phyloP scores from a whole-genome alignment of 2,329 filamentous ascomycete genomes.

The Apiospora malaysiana region DNA sequence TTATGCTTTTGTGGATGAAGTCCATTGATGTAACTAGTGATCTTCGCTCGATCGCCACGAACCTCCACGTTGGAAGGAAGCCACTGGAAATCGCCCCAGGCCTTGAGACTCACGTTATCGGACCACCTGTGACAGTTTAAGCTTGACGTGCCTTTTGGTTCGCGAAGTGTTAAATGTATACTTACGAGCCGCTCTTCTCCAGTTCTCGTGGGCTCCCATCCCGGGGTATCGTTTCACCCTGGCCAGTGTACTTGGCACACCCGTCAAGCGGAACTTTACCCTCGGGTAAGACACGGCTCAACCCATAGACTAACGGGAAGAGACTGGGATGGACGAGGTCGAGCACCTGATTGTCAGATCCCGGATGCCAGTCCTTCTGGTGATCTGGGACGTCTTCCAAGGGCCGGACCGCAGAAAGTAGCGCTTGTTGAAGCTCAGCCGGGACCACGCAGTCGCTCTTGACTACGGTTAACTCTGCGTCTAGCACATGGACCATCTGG shows the following conservation, averaged over 20 bases:
- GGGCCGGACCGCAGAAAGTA: constrained; percentile 45
- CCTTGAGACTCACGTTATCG: background rate
- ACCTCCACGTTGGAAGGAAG: constrained; percentile 47
- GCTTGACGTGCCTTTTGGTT: background rate
- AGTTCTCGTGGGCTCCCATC: background rate
- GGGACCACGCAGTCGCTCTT: constrained; percentile 58
- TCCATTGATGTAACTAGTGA: constrained; percentile 54
- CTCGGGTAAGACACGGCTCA: constrained; percentile 24
- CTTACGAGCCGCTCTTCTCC: background rate
- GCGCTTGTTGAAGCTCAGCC: constrained; percentile 35
- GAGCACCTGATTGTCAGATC: constrained; percentile 56
- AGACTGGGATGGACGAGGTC: constrained; percentile 66
- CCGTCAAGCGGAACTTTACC: constrained; percentile 3
- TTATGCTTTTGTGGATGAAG: constrained; percentile 44
- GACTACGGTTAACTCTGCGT: constrained; percentile 47
- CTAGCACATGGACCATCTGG: constrained; percentile 51
- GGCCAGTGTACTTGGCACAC: background rate
- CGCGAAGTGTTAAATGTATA: too few relatives aligned
- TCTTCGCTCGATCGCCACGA: constrained; percentile 33
- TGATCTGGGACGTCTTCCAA: constrained; percentile 53
- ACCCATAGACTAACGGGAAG: constrained; percentile 59
- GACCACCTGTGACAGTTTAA: background rate
- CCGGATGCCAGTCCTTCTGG: constrained; percentile 61
- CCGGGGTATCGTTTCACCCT: background rate
- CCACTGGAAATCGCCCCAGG: constrained; percentile 46